Percentiles rank a stretch among this genome's conserved stretches.
phyloP scores from a whole-genome alignment of 192 early-diverging fungal species.

The Coemansia sp. region DNA sequence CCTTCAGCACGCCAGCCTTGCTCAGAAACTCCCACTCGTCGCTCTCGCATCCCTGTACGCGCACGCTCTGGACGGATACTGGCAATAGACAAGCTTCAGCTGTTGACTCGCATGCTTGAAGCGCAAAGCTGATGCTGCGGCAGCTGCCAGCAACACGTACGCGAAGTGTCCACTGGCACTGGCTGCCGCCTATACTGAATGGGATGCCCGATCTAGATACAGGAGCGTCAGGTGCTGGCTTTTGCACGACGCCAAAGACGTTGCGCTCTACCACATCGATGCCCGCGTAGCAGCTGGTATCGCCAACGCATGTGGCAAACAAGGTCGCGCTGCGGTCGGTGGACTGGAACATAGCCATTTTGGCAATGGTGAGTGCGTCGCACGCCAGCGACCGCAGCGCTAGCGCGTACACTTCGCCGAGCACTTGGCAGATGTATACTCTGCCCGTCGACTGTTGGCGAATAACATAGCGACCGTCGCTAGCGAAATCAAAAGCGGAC shows the following conservation, averaged over 20 bases:
- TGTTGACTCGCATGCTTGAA: constrained; percentile 12
- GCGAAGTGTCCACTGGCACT: constrained; percentile 29
- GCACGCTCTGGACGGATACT: constrained; percentile 12
- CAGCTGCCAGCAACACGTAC: constrained; percentile 11
- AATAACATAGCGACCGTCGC: constrained; percentile 5
- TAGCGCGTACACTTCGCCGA: neutral
- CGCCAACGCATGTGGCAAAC: constrained; percentile 37
- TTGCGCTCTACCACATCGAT: constrained; percentile 18
- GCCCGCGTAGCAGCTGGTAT: constrained; percentile 20
- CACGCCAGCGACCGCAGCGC: constrained; percentile 24
- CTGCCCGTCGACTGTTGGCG: constrained; percentile 39
- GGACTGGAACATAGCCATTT: constrained; percentile 23
- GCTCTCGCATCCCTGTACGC: constrained; percentile 13
- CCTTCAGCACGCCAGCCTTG: constrained; percentile 4
- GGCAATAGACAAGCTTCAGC: neutral
- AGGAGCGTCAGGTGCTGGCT: neutral
- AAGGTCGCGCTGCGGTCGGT: constrained; percentile 25
- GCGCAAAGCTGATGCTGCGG: constrained; percentile 9
- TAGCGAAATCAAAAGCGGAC: neutral
- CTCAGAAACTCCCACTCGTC: constrained; percentile 10
- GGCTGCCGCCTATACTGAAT: neutral
- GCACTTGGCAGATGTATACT: neutral
- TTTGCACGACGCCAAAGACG: constrained; percentile 28
- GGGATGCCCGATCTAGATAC: neutral
- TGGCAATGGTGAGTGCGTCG: constrained; percentile 24